Conservation (phyloP, 257 asterid genomes). For the Forsythia suspensa region DNA sequence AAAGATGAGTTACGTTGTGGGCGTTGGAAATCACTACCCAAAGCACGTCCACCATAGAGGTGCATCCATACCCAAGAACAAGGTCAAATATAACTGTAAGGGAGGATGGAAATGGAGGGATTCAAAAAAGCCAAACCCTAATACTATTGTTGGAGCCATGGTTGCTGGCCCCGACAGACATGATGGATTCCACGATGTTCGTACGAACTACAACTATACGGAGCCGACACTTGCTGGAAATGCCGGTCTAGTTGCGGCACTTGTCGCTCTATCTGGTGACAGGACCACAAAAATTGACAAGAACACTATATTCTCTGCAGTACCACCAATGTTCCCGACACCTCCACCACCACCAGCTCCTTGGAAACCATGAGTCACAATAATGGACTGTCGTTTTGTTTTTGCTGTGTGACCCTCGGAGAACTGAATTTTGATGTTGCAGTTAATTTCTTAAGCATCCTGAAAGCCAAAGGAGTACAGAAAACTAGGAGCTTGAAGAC, state of each 20-base stretch:
- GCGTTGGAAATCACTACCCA: slow-evolving; percentile 77
- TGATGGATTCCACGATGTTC: slow-evolving; percentile 82
- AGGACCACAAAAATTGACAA: slow-evolving; percentile 54
- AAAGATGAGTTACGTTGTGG: slow-evolving; percentile 94
- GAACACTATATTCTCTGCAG: slow-evolving; percentile 92
- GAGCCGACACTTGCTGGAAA: slow-evolving; percentile 96
- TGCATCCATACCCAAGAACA: slow-evolving; percentile 89
- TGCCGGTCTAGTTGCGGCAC: slow-evolving; percentile 95
- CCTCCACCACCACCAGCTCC: slow-evolving; percentile 99
- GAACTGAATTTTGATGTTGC: slow-evolving; percentile 29
- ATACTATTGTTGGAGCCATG: slow-evolving; percentile 81
- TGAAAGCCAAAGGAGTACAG: slow-evolving; percentile 18
- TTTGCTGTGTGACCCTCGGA: slow-evolving; percentile 18
- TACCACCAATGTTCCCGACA: slow-evolving; percentile 92
- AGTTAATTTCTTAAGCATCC: slow-evolving; percentile 8
- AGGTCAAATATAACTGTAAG: slow-evolving; percentile 68
- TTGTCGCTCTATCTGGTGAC: slow-evolving; percentile 85
- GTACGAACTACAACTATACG: slow-evolving; percentile 83
- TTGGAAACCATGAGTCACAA: slow-evolving; percentile 69
- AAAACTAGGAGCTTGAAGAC: slow-evolving; percentile 22
- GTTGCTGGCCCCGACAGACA: slow-evolving; percentile 96
- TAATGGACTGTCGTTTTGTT: slow-evolving; percentile 11
- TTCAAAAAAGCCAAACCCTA: slow-evolving; percentile 69
- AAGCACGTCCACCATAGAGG: slow-evolving; percentile 93
- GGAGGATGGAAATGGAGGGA: slow-evolving; percentile 98